Evolutionary conservation across 495 filamentous ascomycete species (phyloP).

Genomic region (Penicillium daleae): DNA sequence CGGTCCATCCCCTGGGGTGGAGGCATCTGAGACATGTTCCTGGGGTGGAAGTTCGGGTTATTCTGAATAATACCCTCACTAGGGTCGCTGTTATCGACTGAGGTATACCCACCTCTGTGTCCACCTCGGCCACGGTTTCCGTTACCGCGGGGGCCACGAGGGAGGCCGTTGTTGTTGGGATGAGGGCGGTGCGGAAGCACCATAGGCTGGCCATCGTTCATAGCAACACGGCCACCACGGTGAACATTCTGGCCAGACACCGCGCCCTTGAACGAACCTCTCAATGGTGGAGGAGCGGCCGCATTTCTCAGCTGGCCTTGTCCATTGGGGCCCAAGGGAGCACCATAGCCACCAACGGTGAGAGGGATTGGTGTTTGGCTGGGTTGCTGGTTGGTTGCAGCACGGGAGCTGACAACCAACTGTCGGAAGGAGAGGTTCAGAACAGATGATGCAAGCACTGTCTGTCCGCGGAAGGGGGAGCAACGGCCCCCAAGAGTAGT

Average conservation of each 20-base stretch:
- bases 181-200: slow-evolving; percentile 44
- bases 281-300: slow-evolving; percentile 66
- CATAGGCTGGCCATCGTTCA: slow-evolving; percentile 45
- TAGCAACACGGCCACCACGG: slow-evolving; percentile 44
- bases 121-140: slow-evolving; percentile 44
- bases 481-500: slow-evolving; percentile 87
- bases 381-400: slow-evolving; percentile 62
- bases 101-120: slow-evolving; percentile 52
- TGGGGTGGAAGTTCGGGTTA: slow-evolving; percentile 59
- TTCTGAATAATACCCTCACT: slow-evolving; percentile 52
- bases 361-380: slow-evolving; percentile 56
- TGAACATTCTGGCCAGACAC: slow-evolving; percentile 45
- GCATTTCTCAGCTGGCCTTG: slow-evolving; percentile 73
- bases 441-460: slow-evolving; percentile 78
- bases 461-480: slow-evolving; percentile 94
- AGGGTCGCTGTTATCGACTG: slow-evolving; percentile 55
- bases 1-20: slow-evolving; percentile 72
- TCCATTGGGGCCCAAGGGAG: slow-evolving; percentile 57
- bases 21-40: slow-evolving; percentile 73
- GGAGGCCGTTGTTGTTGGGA: slow-evolving; percentile 32
- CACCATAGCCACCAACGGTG: slow-evolving; percentile 63
- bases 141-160: slow-evolving; percentile 38
- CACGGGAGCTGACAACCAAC: slow-evolving; percentile 73
- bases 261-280: slow-evolving; percentile 73
- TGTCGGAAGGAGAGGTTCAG: slow-evolving; percentile 87